phyloP scores from a whole-genome alignment of 1,284 basidiomycete species.

The Puccinia polysora region DNA sequence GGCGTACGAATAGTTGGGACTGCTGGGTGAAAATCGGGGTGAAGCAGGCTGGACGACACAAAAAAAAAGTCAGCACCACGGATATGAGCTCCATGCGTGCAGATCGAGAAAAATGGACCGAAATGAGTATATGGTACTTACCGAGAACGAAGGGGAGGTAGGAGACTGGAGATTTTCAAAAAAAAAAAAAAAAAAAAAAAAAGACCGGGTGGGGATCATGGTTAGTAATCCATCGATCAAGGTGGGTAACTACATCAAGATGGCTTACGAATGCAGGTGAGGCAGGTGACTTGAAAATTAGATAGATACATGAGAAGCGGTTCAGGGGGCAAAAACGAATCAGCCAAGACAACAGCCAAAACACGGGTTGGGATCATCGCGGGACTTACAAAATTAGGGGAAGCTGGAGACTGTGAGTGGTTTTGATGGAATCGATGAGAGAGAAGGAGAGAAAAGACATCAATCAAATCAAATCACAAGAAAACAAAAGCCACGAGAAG shows the following conservation, averaged over 20 bases:
- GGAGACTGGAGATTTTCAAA: too few species aligned
- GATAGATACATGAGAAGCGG: too few species aligned
- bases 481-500: background rate
- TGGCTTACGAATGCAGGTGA: constrained; percentile 44
- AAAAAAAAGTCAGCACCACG: background rate
- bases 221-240: background rate
- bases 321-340: too few species aligned
- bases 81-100: background rate
- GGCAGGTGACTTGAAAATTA: constrained; percentile 39
- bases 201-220: too few species aligned
- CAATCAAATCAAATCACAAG: background rate
- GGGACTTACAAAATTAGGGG: constrained; percentile 44
- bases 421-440: background rate
- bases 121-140: background rate
- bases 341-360: too few species aligned
- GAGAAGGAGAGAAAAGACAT: background rate
- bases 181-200: too few species aligned
- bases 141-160: constrained; percentile 44
- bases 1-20: constrained; percentile 50
- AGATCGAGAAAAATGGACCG: background rate
- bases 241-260: background rate
- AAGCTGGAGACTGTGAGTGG: constrained; percentile 28
- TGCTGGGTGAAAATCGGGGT: constrained; percentile 49
- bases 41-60: constrained; percentile 28
- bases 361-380: too few species aligned